Percentiles rank a stretch among this genome's conserved stretches.
phyloP scores from a whole-genome alignment of 2,329 filamentous ascomycete species.

The Thermochaetoides dissita region DNA sequence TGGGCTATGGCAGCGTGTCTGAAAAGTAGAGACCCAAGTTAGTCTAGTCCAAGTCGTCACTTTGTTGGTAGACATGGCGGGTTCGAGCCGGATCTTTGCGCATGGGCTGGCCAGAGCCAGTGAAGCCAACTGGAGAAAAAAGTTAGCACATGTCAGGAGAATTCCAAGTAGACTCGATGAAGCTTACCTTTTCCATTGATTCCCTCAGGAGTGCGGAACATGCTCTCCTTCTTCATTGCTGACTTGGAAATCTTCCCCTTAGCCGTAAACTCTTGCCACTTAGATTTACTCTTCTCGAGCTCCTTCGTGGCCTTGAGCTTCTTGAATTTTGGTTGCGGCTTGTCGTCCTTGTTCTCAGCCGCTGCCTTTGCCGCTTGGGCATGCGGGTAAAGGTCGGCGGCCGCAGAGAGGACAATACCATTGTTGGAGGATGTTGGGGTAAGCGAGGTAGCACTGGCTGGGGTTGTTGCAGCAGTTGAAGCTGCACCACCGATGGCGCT shows the following conservation, averaged over 20 bases:
- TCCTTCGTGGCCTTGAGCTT: slow-evolving; percentile 86
- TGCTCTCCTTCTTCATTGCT: slow-evolving; percentile 71
- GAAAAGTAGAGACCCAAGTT: slow-evolving; percentile 21
- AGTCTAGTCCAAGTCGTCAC: slow-evolving; percentile 53
- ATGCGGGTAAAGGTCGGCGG: slow-evolving; percentile 40
- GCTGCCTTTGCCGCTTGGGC: slow-evolving; percentile 44
- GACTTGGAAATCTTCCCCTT: slow-evolving; percentile 57
- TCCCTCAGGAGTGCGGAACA: slow-evolving; percentile 87
- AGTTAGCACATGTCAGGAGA: background rate
- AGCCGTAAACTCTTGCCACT: slow-evolving; percentile 84
- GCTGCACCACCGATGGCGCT: slow-evolving; percentile 21
- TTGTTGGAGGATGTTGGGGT: slow-evolving; percentile 30
- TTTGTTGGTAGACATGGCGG: slow-evolving; percentile 72
- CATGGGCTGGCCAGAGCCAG: slow-evolving; percentile 89
- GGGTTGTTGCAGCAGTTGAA: slow-evolving; percentile 5
- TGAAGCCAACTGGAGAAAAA: slow-evolving; percentile 70
- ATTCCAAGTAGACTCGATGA: background rate
- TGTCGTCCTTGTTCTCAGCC: slow-evolving; percentile 50
- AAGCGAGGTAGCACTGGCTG: slow-evolving; percentile 17
- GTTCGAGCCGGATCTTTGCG: slow-evolving; percentile 74
- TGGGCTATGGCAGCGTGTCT: slow-evolving; percentile 5
- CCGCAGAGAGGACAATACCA: slow-evolving; percentile 40
- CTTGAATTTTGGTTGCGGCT: slow-evolving; percentile 67
- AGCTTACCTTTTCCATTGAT: slow-evolving; percentile 68
- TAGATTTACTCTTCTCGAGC: slow-evolving; percentile 77